These are phyloP conservation scores for Xylariaceae sp. DNA, from an alignment of 2,329 filamentous ascomycete species.

Conservation along the genomic window DNA sequence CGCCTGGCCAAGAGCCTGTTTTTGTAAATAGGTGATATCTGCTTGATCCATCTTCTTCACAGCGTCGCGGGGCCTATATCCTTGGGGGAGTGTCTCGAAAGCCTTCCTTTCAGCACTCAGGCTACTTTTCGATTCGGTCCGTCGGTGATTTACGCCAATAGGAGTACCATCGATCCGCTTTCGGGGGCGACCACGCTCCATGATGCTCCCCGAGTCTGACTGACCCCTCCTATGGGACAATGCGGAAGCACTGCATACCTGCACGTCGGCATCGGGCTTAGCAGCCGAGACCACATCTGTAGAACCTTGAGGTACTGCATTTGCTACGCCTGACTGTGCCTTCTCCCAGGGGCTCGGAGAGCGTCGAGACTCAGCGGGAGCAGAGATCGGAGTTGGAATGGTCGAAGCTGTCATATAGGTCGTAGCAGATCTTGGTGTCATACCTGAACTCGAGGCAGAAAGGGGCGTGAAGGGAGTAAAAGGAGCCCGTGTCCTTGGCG, in stretches of 20 bases:
- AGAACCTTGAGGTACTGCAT: constrained; percentile 37
- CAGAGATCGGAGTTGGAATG: constrained; percentile 57
- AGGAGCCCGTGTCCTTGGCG: constrained; percentile 53
- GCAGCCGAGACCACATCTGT: constrained; percentile 40
- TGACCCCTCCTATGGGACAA: constrained; percentile 57
- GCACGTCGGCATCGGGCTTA: constrained; percentile 42
- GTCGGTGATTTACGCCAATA: constrained; percentile 47
- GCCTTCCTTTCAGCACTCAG: constrained; percentile 61
- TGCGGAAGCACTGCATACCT: constrained; percentile 28
- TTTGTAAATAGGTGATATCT: constrained; percentile 61
- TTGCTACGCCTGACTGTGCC: constrained; percentile 33
- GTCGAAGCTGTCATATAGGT: constrained; percentile 53
- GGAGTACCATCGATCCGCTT: constrained; percentile 56
- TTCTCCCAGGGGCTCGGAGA: constrained; percentile 56
- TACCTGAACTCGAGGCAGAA: constrained; percentile 50
- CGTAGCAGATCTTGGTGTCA: constrained; percentile 53
- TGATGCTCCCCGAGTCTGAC: constrained; percentile 65
- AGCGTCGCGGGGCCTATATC: constrained; percentile 62
- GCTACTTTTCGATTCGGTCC: constrained; percentile 52
- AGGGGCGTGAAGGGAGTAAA: constrained; percentile 50
- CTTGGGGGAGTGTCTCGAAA: constrained; percentile 67
- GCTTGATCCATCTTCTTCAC: constrained; percentile 51
- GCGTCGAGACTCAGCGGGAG: constrained; percentile 51
- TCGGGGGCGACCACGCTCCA: constrained; percentile 67
- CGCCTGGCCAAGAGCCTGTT: constrained; percentile 68